Base-by-base conservation (phyloP, 225 moss, liverwort and hornwort genomes). In the Straminergon stramineum region DNA sequence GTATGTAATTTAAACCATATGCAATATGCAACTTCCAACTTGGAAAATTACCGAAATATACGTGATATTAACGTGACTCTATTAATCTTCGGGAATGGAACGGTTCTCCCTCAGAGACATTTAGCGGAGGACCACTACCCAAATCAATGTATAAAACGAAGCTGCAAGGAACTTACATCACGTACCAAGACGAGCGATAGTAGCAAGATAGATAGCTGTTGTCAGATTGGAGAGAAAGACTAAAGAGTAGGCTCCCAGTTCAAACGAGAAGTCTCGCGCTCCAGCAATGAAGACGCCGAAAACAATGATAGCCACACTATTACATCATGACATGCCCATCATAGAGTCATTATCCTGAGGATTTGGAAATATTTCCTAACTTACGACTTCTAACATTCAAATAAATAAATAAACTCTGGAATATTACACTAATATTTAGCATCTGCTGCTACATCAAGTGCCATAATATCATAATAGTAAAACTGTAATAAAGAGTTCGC, bases 161-260 rank as follows among this genome's bases (percentile, higher is more conserved):
- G 90, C 89, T 79, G 67, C 87, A 89, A 87, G 94, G 87, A 87
- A 93, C 92, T 92, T 90, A 85, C 90, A 90, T 90, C 90, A 95
- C 94, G 91, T 95, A 97, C 99, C 99, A 92, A 99, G 95, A 90
- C 96, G 96, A 89, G 99, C 94, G n/a, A 99, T 99, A 60, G 95
- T 97, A 82, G 97, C 94, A 94, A 99, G 94, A 90, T 99, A 99
- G 63, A 96, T 88, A 57, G 99, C 99, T 67, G 99, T 99, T 58
- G 99, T 97, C 89, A 99, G 84, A 91, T 99, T 99, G 68, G 99
- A 99, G 62, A 97, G 89, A 37, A 99, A 94, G 81, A 99, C 99
- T 78, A 97, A 41, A 85, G 94, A 90, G 85, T 99, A 99, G 76
- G 97, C 97, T 84, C 92, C 90, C 52, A 94, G 70, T 77, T 99